Evolutionary conservation across 768 basidiomycete species (phyloP), one percentile per base, ranked within the genome.

Genomic region (Psilocybe cyanescens): DNA sequence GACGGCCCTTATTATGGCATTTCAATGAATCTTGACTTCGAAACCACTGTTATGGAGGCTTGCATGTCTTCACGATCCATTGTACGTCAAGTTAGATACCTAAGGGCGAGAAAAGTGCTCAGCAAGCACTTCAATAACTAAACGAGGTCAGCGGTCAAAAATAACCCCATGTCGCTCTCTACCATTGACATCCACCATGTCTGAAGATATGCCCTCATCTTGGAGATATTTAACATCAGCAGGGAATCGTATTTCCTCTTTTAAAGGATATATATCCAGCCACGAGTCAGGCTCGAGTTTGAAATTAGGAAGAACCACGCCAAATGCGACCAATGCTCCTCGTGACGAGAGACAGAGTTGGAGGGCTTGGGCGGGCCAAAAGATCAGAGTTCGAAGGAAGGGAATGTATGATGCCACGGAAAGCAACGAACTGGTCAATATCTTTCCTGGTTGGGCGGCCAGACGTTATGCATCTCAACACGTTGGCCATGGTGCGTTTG

Each of bases 361-460:
- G 87, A 73, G 81, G 54, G 80, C 83, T 28, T 91, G 89, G 88
- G 86, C 88, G 3, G 81, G 83, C 3, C 79, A 86, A 74, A 89
- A 82, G 70, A 77, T 86, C 0, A 76, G 70, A 52, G 72, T 72
- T 11, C 69, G 69, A 54, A 65, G 71, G 54, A 57, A 63, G 12
- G 48, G 53, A 11, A 55, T 52, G 35, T 64, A 68, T 30, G 66
- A 50, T 41, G 49, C 57, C 3, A 65, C 53, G 30, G 62, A 61
- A 44, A 66, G 56, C 44, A 67, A 61, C 8, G 68, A 73, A 45
- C 30, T 73, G 39, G 62, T 73, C 12, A 68, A 72, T 35, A 48
- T 70, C 28, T 94, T 94, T 74, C 93, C 93, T 4, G 91, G 93
- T 2, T 95, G 92, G 91, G 93, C 92, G 2, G 81, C 83, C 5